A percentile compares a stretch with the other conserved stretches of the same genome.
These are phyloP conservation scores for Lecanicillium sp. DNA, from an alignment of 2,329 filamentous ascomycete genomes.

Conservation along the genomic window DNA sequence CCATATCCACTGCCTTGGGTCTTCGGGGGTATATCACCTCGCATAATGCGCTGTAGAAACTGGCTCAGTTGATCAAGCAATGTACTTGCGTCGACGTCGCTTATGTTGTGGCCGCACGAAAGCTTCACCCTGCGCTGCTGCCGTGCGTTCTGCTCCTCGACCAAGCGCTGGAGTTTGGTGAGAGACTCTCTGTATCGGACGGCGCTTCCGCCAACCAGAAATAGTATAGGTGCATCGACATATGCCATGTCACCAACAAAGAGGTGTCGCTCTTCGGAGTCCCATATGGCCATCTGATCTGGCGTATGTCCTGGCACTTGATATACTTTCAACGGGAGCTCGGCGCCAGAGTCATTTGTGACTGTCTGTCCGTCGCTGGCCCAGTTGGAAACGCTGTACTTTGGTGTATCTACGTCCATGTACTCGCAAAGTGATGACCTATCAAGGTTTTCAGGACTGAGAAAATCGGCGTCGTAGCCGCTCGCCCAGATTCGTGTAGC, in stretches of 20 bases:
- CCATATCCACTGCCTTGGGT: too few relatives aligned
- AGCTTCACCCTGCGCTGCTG: too few relatives aligned
- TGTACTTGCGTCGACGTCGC: too few relatives aligned
- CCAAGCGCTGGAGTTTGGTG: constrained; percentile 8
- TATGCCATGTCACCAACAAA: constrained; percentile 41
- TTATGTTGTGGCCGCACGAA: too few relatives aligned
- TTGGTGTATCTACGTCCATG: constrained; percentile 25
- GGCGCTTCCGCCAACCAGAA: constrained; percentile 13
- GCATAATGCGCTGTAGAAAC: too few relatives aligned
- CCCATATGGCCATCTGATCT: constrained; percentile 36
- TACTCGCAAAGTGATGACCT: constrained; percentile 31
- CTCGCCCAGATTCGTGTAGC: constrained; percentile 23
- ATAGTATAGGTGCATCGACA: constrained; percentile 19
- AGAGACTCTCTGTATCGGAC: constrained; percentile 11
- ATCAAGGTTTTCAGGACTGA: constrained; percentile 26
- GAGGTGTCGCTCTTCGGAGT: constrained; percentile 31
- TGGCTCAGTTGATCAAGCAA: too few relatives aligned
- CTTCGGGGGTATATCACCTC: too few relatives aligned
- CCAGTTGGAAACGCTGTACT: constrained; percentile 33
- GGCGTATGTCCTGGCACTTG: constrained; percentile 40
- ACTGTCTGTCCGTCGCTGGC: constrained; percentile 27
- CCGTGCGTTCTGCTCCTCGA: constrained; percentile 12
- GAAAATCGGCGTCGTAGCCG: constrained; percentile 26
- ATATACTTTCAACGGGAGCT: constrained; percentile 31
- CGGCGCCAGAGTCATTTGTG: constrained; percentile 10